phyloP scores from a whole-genome alignment of 192 early-diverging fungal genomes.

The Backusella australiensis region DNA sequence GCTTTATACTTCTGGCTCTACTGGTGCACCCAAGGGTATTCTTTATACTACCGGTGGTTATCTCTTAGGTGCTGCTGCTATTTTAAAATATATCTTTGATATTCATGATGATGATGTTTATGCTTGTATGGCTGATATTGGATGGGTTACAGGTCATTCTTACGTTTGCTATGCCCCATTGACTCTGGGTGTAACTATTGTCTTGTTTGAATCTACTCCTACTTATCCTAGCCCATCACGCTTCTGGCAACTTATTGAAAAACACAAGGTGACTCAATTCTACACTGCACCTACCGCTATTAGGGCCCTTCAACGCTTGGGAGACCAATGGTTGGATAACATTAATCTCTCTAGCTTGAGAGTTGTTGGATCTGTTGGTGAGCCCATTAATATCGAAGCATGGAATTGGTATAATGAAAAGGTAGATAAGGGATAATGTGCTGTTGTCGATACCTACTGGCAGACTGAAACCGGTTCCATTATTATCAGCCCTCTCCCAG shows the following conservation, averaged over 20 bases:
- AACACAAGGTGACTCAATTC: constrained; percentile 93
- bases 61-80: constrained; percentile 78
- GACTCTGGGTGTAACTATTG: constrained; percentile 80
- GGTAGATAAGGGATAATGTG: constrained; percentile 80
- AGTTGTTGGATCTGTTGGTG: constrained; percentile 91
- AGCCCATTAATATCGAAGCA: constrained; percentile 96
- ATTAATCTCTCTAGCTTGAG: constrained; percentile 84
- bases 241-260: constrained; percentile 81
- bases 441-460: constrained; percentile 96
- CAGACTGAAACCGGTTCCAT: constrained; percentile 90
- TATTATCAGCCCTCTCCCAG: constrained; percentile 87
- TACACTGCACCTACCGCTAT: constrained; percentile 98
- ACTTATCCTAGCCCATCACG: constrained; percentile 84
- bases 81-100: constrained; percentile 93
- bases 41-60: constrained; percentile 93
- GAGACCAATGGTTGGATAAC: constrained; percentile 71
- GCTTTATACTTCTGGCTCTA: constrained; percentile 90
- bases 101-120: constrained; percentile 83
- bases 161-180: constrained; percentile 94
- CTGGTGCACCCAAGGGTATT: constrained; percentile 89
- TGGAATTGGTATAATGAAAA: constrained; percentile 96
- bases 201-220: constrained; percentile 92
- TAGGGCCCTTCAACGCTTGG: constrained; percentile 83
- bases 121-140: constrained; percentile 95
- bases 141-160: constrained; percentile 82